Base-by-base conservation (phyloP, 768 basidiomycete genomes). In the Phlebiopsis flavidoalba region DNA sequence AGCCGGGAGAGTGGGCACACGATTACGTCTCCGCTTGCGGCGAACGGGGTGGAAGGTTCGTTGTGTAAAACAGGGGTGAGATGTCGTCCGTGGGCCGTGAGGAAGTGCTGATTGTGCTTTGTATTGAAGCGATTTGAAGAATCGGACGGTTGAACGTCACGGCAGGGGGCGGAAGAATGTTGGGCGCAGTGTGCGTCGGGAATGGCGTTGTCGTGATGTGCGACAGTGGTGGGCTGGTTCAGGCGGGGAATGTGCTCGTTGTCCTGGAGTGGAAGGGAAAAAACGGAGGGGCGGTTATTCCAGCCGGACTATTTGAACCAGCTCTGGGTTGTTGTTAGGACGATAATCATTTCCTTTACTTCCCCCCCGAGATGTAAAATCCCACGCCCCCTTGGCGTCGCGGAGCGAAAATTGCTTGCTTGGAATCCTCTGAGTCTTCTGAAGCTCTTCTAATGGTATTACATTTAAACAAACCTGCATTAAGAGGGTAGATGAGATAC, bases 101-200 rank as follows among this genome's bases (percentile, higher is more conserved):
- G 12, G 72, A 79, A 4, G 74, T 80, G 3, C 65, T 86, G 40
- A 52, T 83, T 35, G 75, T 84, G 19, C 74, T 87, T n/a, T n/a
- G n/a, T n/a, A n/a, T n/a, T 12, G 83, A 86, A 69, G 83, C 86
- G 0, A 87, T 87, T n/a, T n/a, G 86, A 87, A 88, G 71, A 84
- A n/a, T n/a, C 81, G 0, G 83, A 85, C n/a, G n/a, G 65, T 79
- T 87, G 48, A 73, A 77, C 14, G 66, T 87, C 15, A 69, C 69
- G 53, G 80, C 81, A n/a, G 0, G 78, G 80, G 0, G 75, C 79
- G 17, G 72, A 71, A n/a, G 8, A 76, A 77, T 54, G 66, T 83
- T 1, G 83, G 83, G 1, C 80, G 72, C 24, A 73, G 54, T 15
- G 75, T 86, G 0, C 66, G 61, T n/a, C 35, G 72, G 72, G 0